phyloP scores from a whole-genome alignment of 73 alveolate genomes.

The Breviolum minutum region DNA sequence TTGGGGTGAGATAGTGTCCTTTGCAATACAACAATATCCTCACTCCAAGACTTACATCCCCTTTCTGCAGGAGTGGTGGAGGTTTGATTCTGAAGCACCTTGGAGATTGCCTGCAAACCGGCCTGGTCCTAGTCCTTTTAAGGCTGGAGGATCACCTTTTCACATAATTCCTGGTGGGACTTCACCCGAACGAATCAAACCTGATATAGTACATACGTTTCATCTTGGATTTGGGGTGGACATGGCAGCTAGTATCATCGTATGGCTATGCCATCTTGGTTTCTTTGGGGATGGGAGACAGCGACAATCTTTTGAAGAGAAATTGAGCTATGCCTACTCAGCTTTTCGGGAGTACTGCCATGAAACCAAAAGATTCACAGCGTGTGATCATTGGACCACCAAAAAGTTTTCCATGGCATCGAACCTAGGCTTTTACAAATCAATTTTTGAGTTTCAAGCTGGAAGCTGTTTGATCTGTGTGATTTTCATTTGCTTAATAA shows the following conservation, averaged over 20 bases:
- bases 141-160: neutral
- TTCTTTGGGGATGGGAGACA: neutral
- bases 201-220: neutral
- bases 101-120: neutral
- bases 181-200: neutral
- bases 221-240: constrained; percentile 21
- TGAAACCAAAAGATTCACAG: neutral
- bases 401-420: neutral
- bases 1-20: too few relatives aligned
- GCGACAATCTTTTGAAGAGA: neutral
- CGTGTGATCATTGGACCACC: neutral
- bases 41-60: neutral
- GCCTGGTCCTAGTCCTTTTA: neutral
- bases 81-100: neutral
- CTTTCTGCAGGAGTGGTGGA: neutral
- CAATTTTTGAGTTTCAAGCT: too few relatives aligned
- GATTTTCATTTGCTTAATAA: too few relatives aligned
- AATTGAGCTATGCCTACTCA: neutral
- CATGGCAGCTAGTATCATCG: neutral
- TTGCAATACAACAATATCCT: too few relatives aligned
- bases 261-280: neutral
- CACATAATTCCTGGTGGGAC: neutral
- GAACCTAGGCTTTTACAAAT: neutral
- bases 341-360: neutral
- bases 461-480: neutral